Evolutionary conservation across 768 basidiomycete species (phyloP).

Genomic region (Naganishia antarctica): DNA sequence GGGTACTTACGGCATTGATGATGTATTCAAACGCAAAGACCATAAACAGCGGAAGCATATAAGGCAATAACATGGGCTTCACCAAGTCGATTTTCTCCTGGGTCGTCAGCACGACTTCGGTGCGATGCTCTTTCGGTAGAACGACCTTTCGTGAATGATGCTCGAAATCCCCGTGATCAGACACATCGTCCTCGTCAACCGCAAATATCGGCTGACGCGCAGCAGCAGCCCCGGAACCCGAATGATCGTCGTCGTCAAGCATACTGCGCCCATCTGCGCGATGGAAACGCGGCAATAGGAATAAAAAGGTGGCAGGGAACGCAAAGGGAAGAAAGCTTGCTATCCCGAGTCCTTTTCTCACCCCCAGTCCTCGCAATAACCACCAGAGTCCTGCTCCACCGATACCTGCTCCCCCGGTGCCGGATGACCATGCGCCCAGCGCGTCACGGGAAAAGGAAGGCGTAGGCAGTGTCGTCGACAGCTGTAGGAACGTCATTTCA

Average conservation of each 20-base stretch:
- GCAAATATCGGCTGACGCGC: constrained; percentile 25
- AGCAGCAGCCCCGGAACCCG: neutral
- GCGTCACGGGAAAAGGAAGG: constrained; percentile 58
- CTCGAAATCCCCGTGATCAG: constrained; percentile 32
- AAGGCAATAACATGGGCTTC: constrained; percentile 69
- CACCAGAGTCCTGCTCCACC: constrained; percentile 93
- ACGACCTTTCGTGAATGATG: constrained; percentile 14
- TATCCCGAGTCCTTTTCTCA: constrained; percentile 72
- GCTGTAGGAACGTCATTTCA: constrained; percentile 87
- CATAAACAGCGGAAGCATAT: constrained; percentile 77
- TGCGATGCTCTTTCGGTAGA: constrained; percentile 35
- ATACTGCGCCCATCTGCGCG: constrained; percentile 39
- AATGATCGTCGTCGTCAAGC: neutral
- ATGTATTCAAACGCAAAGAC: constrained; percentile 60
- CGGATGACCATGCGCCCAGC: constrained; percentile 88
- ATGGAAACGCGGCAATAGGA: constrained; percentile 68
- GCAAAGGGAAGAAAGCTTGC: constrained; percentile 65
- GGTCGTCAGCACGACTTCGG: constrained; percentile 54
- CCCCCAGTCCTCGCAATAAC: constrained; percentile 78
- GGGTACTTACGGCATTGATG: constrained; percentile 53
- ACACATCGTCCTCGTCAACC: constrained; percentile 35
- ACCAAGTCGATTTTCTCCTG: constrained; percentile 76
- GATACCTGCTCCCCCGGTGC: constrained; percentile 90
- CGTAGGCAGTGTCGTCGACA: constrained; percentile 56
- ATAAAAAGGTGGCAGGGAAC: constrained; percentile 70